Conservation (phyloP, 768 basidiomycete genomes). For the Pleurotus giganteus region DNA sequence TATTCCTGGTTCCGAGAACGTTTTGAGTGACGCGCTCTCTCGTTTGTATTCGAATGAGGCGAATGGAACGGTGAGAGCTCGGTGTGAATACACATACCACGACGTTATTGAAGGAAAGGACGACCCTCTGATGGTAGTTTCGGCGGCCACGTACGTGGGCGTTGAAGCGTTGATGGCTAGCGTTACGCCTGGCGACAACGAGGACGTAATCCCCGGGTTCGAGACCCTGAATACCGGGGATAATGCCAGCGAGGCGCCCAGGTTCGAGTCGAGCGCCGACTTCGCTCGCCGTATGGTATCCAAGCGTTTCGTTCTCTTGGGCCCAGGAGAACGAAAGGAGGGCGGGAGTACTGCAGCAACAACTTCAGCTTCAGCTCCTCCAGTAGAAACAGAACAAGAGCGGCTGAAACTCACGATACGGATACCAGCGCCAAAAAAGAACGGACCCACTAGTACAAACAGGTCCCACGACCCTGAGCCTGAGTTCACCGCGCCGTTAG, state of each 20-base stretch:
- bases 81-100: slow-evolving; percentile 15
- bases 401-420: neutral
- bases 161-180: slow-evolving; percentile 11
- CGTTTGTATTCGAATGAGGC: slow-evolving; percentile 14
- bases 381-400: neutral
- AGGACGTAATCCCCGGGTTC: neutral
- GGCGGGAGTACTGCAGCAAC: neutral
- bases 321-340: slow-evolving; percentile 13
- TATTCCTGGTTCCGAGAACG: too few relatives aligned
- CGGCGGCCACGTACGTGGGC: slow-evolving; percentile 12
- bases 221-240: too few relatives aligned
- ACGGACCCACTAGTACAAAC: neutral
- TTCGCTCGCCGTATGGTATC: too few relatives aligned
- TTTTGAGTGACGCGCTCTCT: too few relatives aligned
- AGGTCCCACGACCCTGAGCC: neutral
- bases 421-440: neutral
- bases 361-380: neutral
- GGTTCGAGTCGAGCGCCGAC: slow-evolving; percentile 3
- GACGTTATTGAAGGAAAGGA: neutral
- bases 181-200: neutral
- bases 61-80: slow-evolving; percentile 12
- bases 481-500: neutral
- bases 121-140: neutral
- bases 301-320: slow-evolving; percentile 14
- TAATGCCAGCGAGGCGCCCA: slow-evolving; percentile 4